Conservation (phyloP, 129 eudicot genomes). For the Tanacetum coccineum region DNA sequence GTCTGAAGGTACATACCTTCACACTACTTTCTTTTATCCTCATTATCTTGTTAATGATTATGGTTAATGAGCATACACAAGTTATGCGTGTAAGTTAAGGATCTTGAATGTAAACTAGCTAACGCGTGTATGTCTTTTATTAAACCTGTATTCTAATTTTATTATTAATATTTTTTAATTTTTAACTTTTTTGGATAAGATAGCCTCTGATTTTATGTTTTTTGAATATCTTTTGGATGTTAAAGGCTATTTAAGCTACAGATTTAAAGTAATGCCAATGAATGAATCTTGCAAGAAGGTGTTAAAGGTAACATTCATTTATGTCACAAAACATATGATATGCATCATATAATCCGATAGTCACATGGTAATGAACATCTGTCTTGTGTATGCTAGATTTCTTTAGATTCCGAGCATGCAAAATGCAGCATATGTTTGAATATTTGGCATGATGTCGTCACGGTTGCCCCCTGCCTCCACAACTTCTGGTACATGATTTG, state of each 20-base stretch:
- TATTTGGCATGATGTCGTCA: constrained; percentile 97
- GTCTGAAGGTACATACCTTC: constrained; percentile 43
- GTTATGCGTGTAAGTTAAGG: no score
- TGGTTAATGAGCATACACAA: no score
- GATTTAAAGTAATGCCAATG: constrained; percentile 62
- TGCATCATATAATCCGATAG: neutral
- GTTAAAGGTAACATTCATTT: constrained; percentile 44
- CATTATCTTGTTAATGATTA: neutral
- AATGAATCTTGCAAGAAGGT: constrained; percentile 40
- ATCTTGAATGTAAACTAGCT: no score
- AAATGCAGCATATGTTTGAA: constrained; percentile 87
- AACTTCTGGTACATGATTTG: constrained; percentile 62
- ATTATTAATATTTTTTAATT: neutral
- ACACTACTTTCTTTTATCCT: neutral
- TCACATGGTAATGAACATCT: constrained; percentile 10
- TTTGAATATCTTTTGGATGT: constrained; percentile 21
- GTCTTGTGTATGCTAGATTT: constrained; percentile 42
- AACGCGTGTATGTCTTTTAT: neutral
- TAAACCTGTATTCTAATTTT: neutral
- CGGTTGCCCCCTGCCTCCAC: constrained; percentile 98
- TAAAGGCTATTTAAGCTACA: constrained; percentile 68
- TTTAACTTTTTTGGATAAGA: neutral
- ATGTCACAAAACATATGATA: constrained; percentile 7
- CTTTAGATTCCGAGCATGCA: constrained; percentile 68
- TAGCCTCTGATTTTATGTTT: constrained; percentile 2